Evolutionary conservation across 805 yeast genomes (phyloP), one percentile per base, ranked within the genome.

Genomic region (Kurtzmaniella fragi): DNA sequence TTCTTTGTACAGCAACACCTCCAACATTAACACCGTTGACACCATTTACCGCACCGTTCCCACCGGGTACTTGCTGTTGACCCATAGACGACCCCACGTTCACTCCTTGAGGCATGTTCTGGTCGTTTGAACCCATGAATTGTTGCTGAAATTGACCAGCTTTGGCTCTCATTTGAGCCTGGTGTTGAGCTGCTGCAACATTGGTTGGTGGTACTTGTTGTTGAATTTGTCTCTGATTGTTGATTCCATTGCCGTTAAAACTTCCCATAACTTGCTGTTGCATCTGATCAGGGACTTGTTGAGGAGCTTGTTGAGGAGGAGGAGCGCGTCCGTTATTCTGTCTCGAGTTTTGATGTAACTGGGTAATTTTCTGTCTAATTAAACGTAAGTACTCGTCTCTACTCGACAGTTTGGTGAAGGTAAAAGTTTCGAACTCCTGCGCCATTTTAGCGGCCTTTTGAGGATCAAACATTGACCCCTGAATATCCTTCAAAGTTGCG

Each of bases 401-500:
- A 15, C 76, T 65, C 8, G 70, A 68, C 10, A 86, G 70, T 41
- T 78, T 78, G 40, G 71, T 69, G 54, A 71, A 83, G 17, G 87
- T 75, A 48, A 71, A 77, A 42, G 78, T 75, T 54, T 84, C 93
- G 48, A 80, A 82, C 51, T 82, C 86, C 49, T 78, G 82, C 3
- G 89, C 88, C 48, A 79, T 57, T 26, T 53, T 45, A 13, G 59
- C 54, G 14, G 69, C 70, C 37, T 62, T 61, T 35, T 59, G 62
- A 15, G 59, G 58, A 41, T 64, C 64, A 39, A 54, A 63, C 39
- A 48, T 56, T 29, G 56, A 43, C 23, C 48, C 57, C 42, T 59
- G 71, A 38, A 67, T 56, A 17, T 66, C 71, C 42, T 59, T 59
- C 36, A 68, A 54, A 3, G 70, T 58, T 31, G 55, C 54, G 33